Percentiles rank a stretch among this genome's conserved stretches.
Evolutionary conservation across 2,329 filamentous ascomycete genomes (phyloP).

Genomic region (Alternaria incomplexa): DNA sequence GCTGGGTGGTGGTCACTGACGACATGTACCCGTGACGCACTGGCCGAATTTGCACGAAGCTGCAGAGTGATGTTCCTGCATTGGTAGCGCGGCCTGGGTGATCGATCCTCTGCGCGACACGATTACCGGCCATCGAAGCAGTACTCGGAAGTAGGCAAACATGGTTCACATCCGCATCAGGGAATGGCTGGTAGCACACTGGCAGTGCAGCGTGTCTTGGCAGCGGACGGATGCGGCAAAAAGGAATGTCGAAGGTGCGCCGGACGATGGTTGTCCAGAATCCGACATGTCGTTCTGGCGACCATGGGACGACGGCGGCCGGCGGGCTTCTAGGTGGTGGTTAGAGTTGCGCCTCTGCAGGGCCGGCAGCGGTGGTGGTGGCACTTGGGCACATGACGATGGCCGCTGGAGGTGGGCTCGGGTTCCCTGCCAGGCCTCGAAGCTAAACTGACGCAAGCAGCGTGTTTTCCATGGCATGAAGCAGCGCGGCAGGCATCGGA

Average conservation of each 20-base stretch:
- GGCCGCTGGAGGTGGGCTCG: background rate
- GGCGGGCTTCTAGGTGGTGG: constrained; percentile 1
- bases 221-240: constrained; percentile 7
- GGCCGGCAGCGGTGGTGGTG: background rate
- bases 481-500: constrained; percentile 9
- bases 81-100: background rate
- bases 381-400: constrained; percentile 3
- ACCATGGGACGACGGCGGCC: constrained; percentile 5
- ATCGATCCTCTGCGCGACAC: constrained; percentile 1
- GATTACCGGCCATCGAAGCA: background rate
- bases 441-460: constrained; percentile 12
- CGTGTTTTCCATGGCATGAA: constrained; percentile 1
- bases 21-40: constrained; percentile 21
- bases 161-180: background rate
- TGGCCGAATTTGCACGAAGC: constrained; percentile 10
- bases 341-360: background rate
- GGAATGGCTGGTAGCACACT: background rate
- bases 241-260: background rate
- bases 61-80: constrained; percentile 21
- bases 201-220: background rate
- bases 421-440: background rate
- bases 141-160: background rate
- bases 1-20: constrained; percentile 20
- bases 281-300: background rate
- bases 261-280: background rate